A percentile compares a stretch with the other conserved stretches of the same genome.
These are phyloP conservation scores for Blepharisma japonicum DNA, from an alignment of 73 alveolate species.

Conservation along the genomic window DNA sequence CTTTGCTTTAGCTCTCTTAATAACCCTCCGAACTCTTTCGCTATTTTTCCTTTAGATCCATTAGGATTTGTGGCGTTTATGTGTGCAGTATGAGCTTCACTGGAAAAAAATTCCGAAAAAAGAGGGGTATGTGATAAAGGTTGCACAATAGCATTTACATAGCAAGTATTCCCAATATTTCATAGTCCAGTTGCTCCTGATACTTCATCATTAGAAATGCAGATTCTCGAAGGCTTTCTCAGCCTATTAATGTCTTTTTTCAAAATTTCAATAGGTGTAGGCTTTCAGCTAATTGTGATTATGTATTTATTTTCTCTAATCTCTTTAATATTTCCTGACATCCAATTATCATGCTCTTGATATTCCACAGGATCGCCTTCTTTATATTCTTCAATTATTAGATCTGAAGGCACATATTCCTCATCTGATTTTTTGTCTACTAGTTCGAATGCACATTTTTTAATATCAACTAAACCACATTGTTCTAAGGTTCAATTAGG, in stretches of 20 bases:
- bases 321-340: background rate
- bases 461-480: too few species aligned
- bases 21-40: background rate
- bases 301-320: background rate
- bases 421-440: too few species aligned
- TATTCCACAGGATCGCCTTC: background rate
- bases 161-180: conserved; percentile 18
- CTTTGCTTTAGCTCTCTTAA: background rate
- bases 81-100: background rate
- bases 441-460: too few species aligned
- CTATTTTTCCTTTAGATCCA: background rate
- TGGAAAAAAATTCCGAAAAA: background rate
- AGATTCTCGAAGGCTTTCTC: background rate
- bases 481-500: too few species aligned
- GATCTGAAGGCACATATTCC: too few species aligned
- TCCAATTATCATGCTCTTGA: conserved; percentile 13
- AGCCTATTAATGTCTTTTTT: background rate
- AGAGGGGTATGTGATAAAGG: conserved; percentile 17
- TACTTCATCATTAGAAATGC: background rate
- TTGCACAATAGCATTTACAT: background rate
- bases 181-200: background rate
- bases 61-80: background rate
- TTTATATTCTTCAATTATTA: too few species aligned
- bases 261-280: background rate
- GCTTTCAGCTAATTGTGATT: background rate